Conservation (phyloP, 2,329 filamentous ascomycete species). For the Aspergillus pseudonomiae region DNA sequence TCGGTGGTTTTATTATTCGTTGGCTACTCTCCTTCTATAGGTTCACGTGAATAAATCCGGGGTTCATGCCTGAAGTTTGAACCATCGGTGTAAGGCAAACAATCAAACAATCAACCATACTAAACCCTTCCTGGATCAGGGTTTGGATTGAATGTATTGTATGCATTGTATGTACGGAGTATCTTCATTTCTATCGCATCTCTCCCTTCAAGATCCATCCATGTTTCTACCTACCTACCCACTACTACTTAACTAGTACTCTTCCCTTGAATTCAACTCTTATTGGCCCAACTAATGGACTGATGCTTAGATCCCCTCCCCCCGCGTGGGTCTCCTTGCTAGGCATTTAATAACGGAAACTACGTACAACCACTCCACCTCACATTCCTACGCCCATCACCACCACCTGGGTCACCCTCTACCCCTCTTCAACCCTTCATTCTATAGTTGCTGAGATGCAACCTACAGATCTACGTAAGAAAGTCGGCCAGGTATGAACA, state of each 20-base stretch:
- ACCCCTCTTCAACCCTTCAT: background rate
- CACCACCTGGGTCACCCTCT: background rate
- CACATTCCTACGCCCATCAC: background rate
- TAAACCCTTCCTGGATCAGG: no score
- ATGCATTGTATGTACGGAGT: no score
- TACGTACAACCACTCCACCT: background rate
- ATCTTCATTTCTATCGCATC: no score
- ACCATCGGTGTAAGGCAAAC: no score
- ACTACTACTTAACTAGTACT: no score
- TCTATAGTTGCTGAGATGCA: constrained; percentile 20
- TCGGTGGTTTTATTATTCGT: background rate
- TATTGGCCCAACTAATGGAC: background rate
- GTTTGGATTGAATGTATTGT: no score
- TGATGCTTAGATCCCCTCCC: background rate
- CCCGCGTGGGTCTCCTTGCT: background rate
- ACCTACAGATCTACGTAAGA: constrained; percentile 28
- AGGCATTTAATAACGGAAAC: background rate
- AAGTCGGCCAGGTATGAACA: constrained; percentile 38
- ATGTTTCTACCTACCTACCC: no score
- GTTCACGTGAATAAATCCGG: no score
- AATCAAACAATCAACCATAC: no score
- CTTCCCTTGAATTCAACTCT: background rate
- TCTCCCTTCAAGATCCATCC: background rate
- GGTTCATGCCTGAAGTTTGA: no score
- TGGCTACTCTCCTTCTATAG: no score